Conservation (phyloP, 768 basidiomycete species). For the Candolleomyces efflorescens region DNA sequence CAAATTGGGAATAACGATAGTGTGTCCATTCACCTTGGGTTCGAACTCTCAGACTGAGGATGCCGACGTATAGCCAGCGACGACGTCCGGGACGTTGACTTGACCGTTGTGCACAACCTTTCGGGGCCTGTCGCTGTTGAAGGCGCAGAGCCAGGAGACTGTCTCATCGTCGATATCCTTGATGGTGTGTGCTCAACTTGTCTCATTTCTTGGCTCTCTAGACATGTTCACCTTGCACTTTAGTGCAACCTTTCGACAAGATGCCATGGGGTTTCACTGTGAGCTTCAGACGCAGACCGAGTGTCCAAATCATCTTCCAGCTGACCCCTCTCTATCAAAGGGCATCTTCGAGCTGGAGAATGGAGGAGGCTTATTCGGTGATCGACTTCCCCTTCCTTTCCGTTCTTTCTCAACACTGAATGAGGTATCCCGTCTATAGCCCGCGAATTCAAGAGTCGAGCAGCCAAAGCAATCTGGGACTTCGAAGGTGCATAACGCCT, state of each 20-base stretch:
- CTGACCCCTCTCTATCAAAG: conserved; percentile 27
- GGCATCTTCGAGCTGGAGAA: conserved; percentile 74
- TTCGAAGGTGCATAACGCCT: conserved; percentile 47
- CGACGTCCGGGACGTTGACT: conserved; percentile 62
- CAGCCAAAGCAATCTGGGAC: conserved; percentile 81
- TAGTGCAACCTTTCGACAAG: conserved; percentile 63
- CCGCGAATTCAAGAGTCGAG: conserved; percentile 63
- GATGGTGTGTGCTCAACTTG: conserved; percentile 41
- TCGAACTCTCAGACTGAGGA: not conserved
- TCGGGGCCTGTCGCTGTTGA: conserved; percentile 73
- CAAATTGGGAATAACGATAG: conserved; percentile 76
- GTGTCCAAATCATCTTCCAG: not conserved
- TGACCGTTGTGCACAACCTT: conserved; percentile 68
- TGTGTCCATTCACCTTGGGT: conserved; percentile 23
- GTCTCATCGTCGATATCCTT: conserved; percentile 76
- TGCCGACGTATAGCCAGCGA: conserved; percentile 45
- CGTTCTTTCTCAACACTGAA: conserved; percentile 15
- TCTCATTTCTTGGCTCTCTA: not conserved
- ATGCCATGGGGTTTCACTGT: conserved; percentile 84
- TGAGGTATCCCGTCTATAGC: conserved; percentile 21
- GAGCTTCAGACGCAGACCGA: conserved; percentile 7
- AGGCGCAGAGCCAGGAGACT: conserved; percentile 76
- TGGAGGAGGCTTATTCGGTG: conserved; percentile 59
- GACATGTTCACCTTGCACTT: not conserved
- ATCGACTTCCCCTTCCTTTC: not conserved